Base-by-base conservation (phyloP, 1,284 basidiomycete species). In the Heterobasidion parviporum region DNA sequence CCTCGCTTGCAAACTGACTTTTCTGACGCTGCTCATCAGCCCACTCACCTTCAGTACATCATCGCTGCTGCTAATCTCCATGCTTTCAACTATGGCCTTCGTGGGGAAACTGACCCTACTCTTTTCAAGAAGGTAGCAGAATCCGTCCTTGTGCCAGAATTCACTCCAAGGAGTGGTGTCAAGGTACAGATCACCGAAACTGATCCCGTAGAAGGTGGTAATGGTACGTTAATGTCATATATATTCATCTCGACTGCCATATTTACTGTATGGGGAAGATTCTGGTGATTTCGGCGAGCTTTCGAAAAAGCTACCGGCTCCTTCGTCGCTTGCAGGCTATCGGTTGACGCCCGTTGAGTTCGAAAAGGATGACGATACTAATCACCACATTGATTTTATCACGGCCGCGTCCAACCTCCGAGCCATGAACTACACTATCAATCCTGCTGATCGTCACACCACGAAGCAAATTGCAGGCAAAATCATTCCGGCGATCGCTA, bases 401-500 rank as follows among this genome's bases (percentile, higher is more conserved):
- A 98, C 95, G 41, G 92, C 97, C 6, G 92, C 97, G 3, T 98
- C 96, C 53, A 99, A 99, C 76, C 80, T 99, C 60, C 91, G 97
- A 50, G 97, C 97, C 1, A 81, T 86, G 75, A 99, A 99, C 76
- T 99, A 99, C 74, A 87, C 78, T 62, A 99, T 99, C 68, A 79
- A 82, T 53, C 77, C 82, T 26, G 94, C 95, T 12, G 94, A 98
- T 72, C 83, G 87, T 56, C 95, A 99, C 74, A 85, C 89, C 60
- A 99, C 96, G 46, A 99, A 99, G 78, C 92, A 97, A 69, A 98
- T 99, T 67, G 98, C 97, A 3, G 97, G 97, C 56, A 99, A 99
- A 80, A 99, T 99, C 66, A 99, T 99, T 62, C 97, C 97, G 54
- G 97, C 97, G 15, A 99, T 99, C 66, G 97, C 97, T 20, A 99